These are phyloP conservation scores for Ogataea nonfermentans DNA, from an alignment of 805 yeast genomes.

Conservation along the genomic window DNA sequence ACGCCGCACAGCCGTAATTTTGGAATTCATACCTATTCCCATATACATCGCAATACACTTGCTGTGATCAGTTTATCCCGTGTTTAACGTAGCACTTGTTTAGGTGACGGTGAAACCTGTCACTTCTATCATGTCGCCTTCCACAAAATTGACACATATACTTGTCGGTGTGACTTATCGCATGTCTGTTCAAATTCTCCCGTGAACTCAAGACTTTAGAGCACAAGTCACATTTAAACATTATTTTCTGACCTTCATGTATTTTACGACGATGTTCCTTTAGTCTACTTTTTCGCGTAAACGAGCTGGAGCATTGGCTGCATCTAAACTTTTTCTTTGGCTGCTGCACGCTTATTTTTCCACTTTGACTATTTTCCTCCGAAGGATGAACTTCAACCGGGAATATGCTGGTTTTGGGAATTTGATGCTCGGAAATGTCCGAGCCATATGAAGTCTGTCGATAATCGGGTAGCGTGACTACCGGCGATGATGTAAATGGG, in stretches of 20 bases:
- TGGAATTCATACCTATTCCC: too few relatives aligned
- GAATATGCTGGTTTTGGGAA: too few relatives aligned
- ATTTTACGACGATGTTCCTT: conserved; percentile 26
- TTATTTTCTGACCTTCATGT: conserved; percentile 22
- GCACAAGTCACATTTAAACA: conserved; percentile 24
- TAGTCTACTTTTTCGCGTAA: conserved; percentile 29
- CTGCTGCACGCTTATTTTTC: too few relatives aligned
- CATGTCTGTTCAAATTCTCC: conserved; percentile 30
- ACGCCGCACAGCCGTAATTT: too few relatives aligned
- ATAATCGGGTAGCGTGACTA: too few relatives aligned
- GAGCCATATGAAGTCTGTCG: too few relatives aligned
- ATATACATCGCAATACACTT: too few relatives aligned
- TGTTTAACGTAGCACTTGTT: conserved; percentile 16
- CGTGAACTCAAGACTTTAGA: conserved; percentile 21
- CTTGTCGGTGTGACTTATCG: conserved; percentile 29
- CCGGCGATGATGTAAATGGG: too few relatives aligned
- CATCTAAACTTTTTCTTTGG: conserved; percentile 17
- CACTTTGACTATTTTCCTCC: too few relatives aligned
- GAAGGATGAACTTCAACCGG: too few relatives aligned
- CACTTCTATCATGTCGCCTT: conserved; percentile 27
- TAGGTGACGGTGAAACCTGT: conserved; percentile 25
- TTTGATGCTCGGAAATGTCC: too few relatives aligned
- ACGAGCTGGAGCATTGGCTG: conserved; percentile 23
- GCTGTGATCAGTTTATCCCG: too few relatives aligned
- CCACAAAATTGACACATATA: conserved; percentile 26